phyloP scores from a whole-genome alignment of 2,329 filamentous ascomycete genomes.

The Phaeophleospora eucalypticola region DNA sequence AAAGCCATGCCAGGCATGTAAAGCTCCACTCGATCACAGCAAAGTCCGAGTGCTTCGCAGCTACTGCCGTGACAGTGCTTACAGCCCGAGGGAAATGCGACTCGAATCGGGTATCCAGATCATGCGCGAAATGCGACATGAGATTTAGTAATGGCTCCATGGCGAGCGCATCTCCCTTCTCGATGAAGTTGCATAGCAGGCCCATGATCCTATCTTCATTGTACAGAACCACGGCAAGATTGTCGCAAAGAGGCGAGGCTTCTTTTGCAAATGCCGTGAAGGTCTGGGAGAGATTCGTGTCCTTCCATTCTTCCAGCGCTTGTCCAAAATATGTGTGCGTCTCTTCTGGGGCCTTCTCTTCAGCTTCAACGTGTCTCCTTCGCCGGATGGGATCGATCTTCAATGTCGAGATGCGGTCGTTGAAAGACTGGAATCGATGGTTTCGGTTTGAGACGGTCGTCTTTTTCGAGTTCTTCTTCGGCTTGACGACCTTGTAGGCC shows the following conservation, averaged over 20 bases:
- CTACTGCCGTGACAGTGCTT: constrained; percentile 70
- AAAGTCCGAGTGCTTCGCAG: constrained; percentile 65
- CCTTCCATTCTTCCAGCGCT: constrained; percentile 81
- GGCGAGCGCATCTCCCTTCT: constrained; percentile 70
- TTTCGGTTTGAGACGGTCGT: constrained; percentile 77
- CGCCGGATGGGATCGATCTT: constrained; percentile 91
- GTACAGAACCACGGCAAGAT: constrained; percentile 84
- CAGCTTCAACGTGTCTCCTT: constrained; percentile 57
- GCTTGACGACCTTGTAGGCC: constrained; percentile 48
- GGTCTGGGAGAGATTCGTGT: constrained; percentile 80
- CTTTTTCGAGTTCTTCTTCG: constrained; percentile 51
- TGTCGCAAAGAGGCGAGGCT: constrained; percentile 76
- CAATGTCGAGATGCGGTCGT: constrained; percentile 81
- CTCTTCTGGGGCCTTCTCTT: constrained; percentile 75
- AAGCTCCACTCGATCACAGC: constrained; percentile 98
- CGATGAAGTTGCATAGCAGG: constrained; percentile 70
- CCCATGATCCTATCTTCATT: constrained; percentile 83
- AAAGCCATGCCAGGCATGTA: constrained; percentile 85
- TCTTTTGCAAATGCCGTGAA: constrained; percentile 75
- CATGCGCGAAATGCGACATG: constrained; percentile 91
- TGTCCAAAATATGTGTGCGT: constrained; percentile 81
- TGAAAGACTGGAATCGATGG: constrained; percentile 89
- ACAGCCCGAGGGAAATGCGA: constrained; percentile 77
- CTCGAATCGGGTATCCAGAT: constrained; percentile 82
- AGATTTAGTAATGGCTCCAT: constrained; percentile 83